A percentile compares a stretch with the other conserved stretches of the same genome.
phyloP scores from a whole-genome alignment of 768 basidiomycete genomes.

The Crepidotus variabilis region DNA sequence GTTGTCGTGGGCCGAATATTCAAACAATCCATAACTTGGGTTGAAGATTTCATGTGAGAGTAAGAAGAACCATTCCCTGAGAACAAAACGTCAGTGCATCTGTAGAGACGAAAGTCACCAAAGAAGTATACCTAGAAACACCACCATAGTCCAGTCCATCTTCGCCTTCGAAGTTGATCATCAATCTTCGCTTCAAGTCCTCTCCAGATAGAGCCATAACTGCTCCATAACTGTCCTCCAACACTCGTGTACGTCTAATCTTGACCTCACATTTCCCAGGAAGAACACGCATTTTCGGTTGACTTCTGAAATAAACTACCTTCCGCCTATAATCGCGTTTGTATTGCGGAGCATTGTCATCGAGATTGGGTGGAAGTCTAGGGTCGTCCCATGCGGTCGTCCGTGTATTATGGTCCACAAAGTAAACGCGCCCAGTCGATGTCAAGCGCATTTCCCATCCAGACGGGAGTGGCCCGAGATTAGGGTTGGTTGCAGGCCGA shows the following conservation, averaged over 20 bases:
- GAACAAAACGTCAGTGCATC: slow-evolving; percentile 4
- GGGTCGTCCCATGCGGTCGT: slow-evolving; percentile 96
- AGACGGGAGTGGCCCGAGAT: slow-evolving; percentile 80
- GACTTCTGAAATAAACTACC: slow-evolving; percentile 88
- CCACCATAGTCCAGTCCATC: slow-evolving; percentile 80
- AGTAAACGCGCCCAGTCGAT: slow-evolving; percentile 81
- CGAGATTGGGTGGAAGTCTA: slow-evolving; percentile 74
- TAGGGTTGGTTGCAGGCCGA: slow-evolving; percentile 46
- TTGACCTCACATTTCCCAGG: slow-evolving; percentile 87
- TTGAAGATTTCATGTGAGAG: slow-evolving; percentile 82
- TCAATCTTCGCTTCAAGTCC: slow-evolving; percentile 65
- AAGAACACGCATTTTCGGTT: slow-evolving; percentile 75
- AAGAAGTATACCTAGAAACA: slow-evolving; percentile 53
- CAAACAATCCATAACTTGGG: slow-evolving; percentile 77
- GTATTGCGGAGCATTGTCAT: slow-evolving; percentile 91
- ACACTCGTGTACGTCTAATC: slow-evolving; percentile 71
- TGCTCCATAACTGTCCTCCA: slow-evolving; percentile 84
- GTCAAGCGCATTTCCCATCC: slow-evolving; percentile 97
- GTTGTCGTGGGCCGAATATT: slow-evolving; percentile 77
- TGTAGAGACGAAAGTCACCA: not conserved
- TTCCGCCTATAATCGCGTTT: slow-evolving; percentile 92
- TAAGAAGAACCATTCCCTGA: slow-evolving; percentile 84
- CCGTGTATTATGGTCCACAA: slow-evolving; percentile 87
- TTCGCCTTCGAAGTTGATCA: slow-evolving; percentile 77
- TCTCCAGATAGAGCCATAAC: slow-evolving; percentile 78